These are phyloP conservation scores for Phytopythium litorale DNA, from an alignment of 352 stramenopile species.

Conservation along the genomic window DNA sequence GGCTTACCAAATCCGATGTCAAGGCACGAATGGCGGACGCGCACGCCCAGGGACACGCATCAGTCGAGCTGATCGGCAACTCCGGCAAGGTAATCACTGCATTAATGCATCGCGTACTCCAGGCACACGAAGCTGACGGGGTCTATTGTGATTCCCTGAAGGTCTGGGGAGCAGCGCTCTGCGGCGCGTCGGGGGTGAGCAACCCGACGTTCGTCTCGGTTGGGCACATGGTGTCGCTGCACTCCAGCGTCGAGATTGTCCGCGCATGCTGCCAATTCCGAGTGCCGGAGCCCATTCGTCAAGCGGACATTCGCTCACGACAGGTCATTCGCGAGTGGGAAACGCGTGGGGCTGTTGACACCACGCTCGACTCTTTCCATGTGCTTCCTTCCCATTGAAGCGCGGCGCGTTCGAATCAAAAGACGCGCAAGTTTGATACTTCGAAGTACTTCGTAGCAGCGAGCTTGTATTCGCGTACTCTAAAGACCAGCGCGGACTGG, in stretches of 20 bases:
- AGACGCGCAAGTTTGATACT: neutral
- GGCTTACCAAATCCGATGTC: conserved; percentile 70
- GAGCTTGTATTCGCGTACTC: neutral
- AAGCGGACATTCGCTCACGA: conserved; percentile 80
- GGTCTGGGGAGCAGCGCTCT: conserved; percentile 76
- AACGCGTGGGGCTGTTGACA: conserved; percentile 39
- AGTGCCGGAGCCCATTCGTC: conserved; percentile 81
- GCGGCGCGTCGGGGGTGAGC: conserved; percentile 44
- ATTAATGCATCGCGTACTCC: neutral
- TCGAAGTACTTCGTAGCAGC: too few species aligned
- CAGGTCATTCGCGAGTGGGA: conserved; percentile 72
- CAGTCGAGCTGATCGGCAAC: conserved; percentile 44
- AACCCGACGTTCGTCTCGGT: conserved; percentile 88
- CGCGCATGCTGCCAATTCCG: conserved; percentile 59
- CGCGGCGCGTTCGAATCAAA: neutral
- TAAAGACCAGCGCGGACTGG: neutral
- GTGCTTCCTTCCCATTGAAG: neutral
- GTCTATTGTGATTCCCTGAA: conserved; percentile 15
- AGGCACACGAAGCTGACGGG: neutral
- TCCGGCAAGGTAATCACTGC: conserved; percentile 41
- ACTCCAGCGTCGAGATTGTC: conserved; percentile 53
- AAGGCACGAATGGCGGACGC: conserved; percentile 47
- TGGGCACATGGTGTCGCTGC: conserved; percentile 63
- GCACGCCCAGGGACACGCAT: conserved; percentile 22
- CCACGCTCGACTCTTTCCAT: conserved; percentile 40